Base-by-base conservation (phyloP, 2,329 filamentous ascomycete species). In the Eurotiales sp. region DNA sequence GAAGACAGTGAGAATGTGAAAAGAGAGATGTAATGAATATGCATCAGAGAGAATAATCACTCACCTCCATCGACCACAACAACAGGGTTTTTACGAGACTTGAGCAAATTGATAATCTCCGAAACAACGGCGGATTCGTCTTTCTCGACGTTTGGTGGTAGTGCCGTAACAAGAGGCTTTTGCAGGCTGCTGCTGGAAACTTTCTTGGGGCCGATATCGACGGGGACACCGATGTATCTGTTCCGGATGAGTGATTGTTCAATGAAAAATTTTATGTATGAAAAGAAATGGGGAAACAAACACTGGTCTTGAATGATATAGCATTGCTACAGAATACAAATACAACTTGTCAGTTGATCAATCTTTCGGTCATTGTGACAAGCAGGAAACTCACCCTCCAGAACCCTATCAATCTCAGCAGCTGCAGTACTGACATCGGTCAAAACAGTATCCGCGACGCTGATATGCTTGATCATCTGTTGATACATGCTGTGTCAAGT, bases 381-480 rank as follows among this genome's bases (percentile, higher is more conserved):
- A n/a, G n/a, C n/a, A 36, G 19, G 19, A 21, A 8, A 32, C 4
- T 30, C 15, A 50, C 51, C 29, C 8, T 58, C 56, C 14, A 67
- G 47, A 25, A 58, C 56, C 21, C 56, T 45, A 40, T 67, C 64
- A 43, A 67, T 64, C 15, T 64, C 58, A 3, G 40, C 45, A 4
- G 57, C 46, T 3, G 62, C 61, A 7, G 52, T 61, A 4, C 30
- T 25, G 22, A 54, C 39, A 45, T 64, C 54, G 8, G 51, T 40
- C 8, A 64, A 49, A 8, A 63, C 52, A 3, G 58, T 56, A 4
- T 53, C 57, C 21, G 59, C 61, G 23, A 55, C 59, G 8, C 58
- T 59, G 41, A 66, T 62, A 8, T 62, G 51, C 42, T 58, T 59
- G 23, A 49, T 52, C 60, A 64, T 65, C n/a, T 58, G 49, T 36